Percentiles rank a stretch among this genome's conserved stretches.
phyloP scores from a whole-genome alignment of 176 grass and related monocot species.

The Chloris gayana region DNA sequence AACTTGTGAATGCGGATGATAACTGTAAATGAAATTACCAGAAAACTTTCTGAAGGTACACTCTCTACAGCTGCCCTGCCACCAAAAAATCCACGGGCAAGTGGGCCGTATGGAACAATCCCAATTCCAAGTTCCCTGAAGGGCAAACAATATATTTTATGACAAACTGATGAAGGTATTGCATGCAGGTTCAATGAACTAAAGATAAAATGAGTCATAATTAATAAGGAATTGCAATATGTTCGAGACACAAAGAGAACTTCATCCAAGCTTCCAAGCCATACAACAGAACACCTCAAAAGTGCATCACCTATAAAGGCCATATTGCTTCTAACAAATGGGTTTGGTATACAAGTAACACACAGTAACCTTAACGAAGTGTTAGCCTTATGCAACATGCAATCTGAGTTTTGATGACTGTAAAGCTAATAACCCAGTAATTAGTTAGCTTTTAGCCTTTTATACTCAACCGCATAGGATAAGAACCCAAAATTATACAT shows the following conservation, averaged over 20 bases:
- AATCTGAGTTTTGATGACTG: conserved; percentile 20
- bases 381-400: not conserved
- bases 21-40: conserved; percentile 48
- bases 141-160: conserved; percentile 24
- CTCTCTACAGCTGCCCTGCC: conserved; percentile 60
- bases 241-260: conserved; percentile 11
- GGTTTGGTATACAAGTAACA: too few species aligned
- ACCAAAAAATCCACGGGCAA: conserved; percentile 82
- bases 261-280: conserved; percentile 20
- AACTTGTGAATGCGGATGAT: not conserved
- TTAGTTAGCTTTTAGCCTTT: not conserved
- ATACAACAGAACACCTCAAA: conserved; percentile 15
- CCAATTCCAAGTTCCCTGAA: conserved; percentile 86
- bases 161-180: conserved; percentile 11
- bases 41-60: conserved; percentile 53
- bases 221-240: conserved; percentile 8
- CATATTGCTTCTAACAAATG: too few species aligned
- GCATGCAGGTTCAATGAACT: conserved; percentile 1
- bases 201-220: conserved; percentile 13
- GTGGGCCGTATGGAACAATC: conserved; percentile 79
- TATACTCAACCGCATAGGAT: not conserved
- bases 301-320: conserved; percentile 1
- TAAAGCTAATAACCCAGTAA: conserved; percentile 5
- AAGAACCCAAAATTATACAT: not conserved
- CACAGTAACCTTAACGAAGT: not conserved